Conservation (phyloP, 129 eudicot genomes). For the Flaveria bidentis region DNA sequence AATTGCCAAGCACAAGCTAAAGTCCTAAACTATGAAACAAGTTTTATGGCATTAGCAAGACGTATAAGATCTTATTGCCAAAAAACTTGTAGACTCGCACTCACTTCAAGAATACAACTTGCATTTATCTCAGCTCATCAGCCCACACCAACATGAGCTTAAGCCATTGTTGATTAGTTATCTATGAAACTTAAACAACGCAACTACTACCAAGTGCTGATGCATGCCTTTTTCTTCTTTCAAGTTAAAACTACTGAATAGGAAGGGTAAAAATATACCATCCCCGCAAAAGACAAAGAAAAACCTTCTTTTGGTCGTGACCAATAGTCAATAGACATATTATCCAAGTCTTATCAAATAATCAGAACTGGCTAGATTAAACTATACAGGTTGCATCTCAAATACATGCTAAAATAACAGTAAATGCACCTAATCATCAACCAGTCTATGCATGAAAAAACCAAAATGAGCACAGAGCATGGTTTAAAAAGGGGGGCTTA, state of each 20-base stretch:
- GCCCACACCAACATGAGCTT: too few species aligned
- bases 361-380: neutral
- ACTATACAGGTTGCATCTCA: neutral
- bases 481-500: conserved; percentile 36
- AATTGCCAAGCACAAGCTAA: neutral
- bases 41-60: too few species aligned
- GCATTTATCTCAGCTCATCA: too few species aligned
- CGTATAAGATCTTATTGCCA: too few species aligned
- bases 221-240: neutral
- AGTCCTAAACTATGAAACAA: too few species aligned
- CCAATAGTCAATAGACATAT: neutral
- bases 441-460: neutral
- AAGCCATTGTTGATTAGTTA: neutral
- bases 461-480: neutral
- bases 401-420: neutral
- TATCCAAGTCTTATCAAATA: neutral
- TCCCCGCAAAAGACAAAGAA: neutral
- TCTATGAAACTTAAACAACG: neutral
- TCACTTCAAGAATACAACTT: too few species aligned
- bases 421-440: neutral
- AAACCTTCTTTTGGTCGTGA: neutral
- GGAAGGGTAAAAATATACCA: neutral
- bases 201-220: neutral
- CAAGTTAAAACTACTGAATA: neutral
- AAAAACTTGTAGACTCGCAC: too few species aligned